A percentile compares a stretch with the other conserved stretches of the same genome.
Conservation (phyloP, 1,284 basidiomycete genomes). For the Hypsizygus ulmarius region DNA sequence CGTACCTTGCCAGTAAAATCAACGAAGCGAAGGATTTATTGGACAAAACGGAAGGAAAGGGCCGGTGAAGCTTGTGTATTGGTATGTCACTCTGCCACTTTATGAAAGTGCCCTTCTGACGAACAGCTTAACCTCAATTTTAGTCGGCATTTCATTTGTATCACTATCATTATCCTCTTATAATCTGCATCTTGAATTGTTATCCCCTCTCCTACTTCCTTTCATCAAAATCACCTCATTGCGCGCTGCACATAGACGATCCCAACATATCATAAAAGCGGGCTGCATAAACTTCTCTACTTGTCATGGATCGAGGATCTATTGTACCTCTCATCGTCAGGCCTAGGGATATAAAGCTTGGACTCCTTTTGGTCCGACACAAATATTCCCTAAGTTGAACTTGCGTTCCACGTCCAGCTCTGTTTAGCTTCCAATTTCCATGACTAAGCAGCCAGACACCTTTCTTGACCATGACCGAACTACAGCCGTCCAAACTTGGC, state of each 20-base stretch:
- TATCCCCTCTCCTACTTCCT: slow-evolving; percentile 7
- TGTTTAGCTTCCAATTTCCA: too few relatives aligned
- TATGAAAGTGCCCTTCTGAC: background rate
- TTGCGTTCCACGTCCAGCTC: too few relatives aligned
- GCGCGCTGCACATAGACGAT: background rate
- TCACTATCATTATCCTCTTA: slow-evolving; percentile 16
- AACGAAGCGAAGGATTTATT: slow-evolving; percentile 90
- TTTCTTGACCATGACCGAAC: slow-evolving; percentile 10
- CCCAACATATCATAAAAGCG: too few relatives aligned
- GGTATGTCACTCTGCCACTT: slow-evolving; percentile 2
- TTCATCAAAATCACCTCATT: slow-evolving; percentile 2
- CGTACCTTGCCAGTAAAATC: slow-evolving; percentile 97
- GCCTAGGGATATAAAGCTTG: too few relatives aligned
- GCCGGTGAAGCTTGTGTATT: slow-evolving; percentile 28
- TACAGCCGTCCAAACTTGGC: slow-evolving; percentile 65
- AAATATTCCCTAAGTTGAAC: too few relatives aligned
- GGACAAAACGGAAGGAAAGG: slow-evolving; percentile 62
- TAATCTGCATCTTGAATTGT: slow-evolving; percentile 13
- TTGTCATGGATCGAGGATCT: too few relatives aligned
- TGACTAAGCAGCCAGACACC: too few relatives aligned
- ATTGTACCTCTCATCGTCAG: too few relatives aligned
- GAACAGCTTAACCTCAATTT: background rate
- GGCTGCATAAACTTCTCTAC: too few relatives aligned
- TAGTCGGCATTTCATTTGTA: slow-evolving; percentile 14
- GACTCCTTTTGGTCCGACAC: too few relatives aligned